A percentile compares a stretch with the other conserved stretches of the same genome.
Evolutionary conservation across 2,329 filamentous ascomycete genomes (phyloP).

Genomic region (Fusarium albosuccineum): DNA sequence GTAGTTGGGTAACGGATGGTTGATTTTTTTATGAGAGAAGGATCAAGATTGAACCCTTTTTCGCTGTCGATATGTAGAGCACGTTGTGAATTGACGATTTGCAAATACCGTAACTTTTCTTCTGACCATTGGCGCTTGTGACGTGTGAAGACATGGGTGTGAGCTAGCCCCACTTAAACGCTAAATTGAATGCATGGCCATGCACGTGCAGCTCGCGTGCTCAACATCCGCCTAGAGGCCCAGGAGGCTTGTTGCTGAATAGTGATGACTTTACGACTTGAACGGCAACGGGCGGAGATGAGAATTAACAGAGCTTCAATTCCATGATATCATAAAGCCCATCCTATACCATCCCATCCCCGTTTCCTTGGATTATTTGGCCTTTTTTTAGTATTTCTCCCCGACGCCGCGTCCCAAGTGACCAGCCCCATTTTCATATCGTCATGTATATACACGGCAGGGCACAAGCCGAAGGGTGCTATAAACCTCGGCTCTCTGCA

Average conservation of each 20-base stretch:
- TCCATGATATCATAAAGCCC: slow-evolving; percentile 17
- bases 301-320: slow-evolving; percentile 18
- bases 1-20: slow-evolving; percentile 28
- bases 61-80: slow-evolving; percentile 15
- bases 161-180: not conserved
- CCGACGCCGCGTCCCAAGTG: slow-evolving; percentile 10
- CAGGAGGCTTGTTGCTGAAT: too few species aligned
- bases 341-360: slow-evolving; percentile 6
- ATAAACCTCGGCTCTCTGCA: not conserved
- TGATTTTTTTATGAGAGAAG: slow-evolving; percentile 13
- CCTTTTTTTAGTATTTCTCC: slow-evolving; percentile 4
- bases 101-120: slow-evolving; percentile 5
- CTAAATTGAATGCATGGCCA: not conserved
- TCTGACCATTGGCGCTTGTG: not conserved
- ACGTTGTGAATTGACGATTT: slow-evolving; percentile 1
- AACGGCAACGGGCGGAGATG: not conserved
- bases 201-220: too few species aligned
- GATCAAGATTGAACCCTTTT: slow-evolving; percentile 18
- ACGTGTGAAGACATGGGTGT: not conserved
- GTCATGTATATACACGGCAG: slow-evolving; percentile 4
- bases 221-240: not conserved
- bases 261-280: not conserved
- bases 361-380: not conserved
- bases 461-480: not conserved
- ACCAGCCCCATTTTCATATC: not conserved